phyloP scores from a whole-genome alignment of 78 protist genomes.

The Guillardia theta region DNA sequence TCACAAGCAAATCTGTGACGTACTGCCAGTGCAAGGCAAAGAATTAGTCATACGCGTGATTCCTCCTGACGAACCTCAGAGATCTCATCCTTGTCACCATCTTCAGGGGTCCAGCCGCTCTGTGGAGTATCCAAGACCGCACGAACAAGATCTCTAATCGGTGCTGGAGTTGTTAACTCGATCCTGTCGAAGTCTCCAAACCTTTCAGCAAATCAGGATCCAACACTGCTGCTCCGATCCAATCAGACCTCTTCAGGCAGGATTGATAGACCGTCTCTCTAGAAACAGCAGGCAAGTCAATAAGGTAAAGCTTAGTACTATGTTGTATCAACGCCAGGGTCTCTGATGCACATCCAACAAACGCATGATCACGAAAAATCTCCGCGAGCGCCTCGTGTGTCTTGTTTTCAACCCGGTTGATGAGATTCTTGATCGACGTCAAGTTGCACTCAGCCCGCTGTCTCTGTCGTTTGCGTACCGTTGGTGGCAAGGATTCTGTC shows the following conservation, averaged over 20 bases:
- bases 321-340: not conserved
- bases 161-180: not conserved
- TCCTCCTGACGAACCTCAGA: not conserved
- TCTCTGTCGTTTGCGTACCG: no score
- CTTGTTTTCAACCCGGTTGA: not conserved
- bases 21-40: not conserved
- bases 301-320: not conserved
- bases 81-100: slow-evolving; percentile 15
- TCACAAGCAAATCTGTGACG: not conserved
- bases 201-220: no score
- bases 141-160: not conserved
- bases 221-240: no score
- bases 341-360: not conserved
- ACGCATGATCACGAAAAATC: not conserved
- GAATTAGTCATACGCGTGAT: not conserved
- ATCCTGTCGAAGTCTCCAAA: not conserved
- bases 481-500: no score
- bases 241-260: not conserved
- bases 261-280: not conserved
- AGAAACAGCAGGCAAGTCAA: not conserved
- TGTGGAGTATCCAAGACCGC: not conserved
- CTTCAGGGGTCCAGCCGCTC: not conserved
- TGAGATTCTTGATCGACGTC: not conserved
- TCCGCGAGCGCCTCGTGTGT: not conserved
- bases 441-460: not conserved